Percentiles rank a stretch among this genome's conserved stretches.
These are phyloP conservation scores for Citrus hindsii DNA, from an alignment of 345 rosid genomes.

Conservation along the genomic window DNA sequence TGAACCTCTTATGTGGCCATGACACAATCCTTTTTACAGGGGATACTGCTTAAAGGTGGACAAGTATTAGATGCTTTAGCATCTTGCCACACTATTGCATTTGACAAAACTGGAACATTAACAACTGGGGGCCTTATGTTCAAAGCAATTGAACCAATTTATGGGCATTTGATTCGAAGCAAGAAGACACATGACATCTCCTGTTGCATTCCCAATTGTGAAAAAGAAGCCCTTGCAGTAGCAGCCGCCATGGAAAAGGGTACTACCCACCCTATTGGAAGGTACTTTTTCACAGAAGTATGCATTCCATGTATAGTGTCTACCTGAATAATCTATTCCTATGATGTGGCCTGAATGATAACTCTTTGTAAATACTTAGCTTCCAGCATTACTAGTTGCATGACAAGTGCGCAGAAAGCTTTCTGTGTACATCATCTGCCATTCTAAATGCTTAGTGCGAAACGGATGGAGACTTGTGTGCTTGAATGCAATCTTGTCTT, in stretches of 20 bases:
- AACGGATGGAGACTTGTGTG: not conserved
- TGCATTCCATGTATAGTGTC: not conserved
- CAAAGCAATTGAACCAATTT: slow-evolving; percentile 93
- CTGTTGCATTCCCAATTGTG: slow-evolving; percentile 89
- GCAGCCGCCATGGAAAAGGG: slow-evolving; percentile 99
- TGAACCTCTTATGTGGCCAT: slow-evolving; percentile 7
- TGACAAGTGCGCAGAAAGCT: not conserved
- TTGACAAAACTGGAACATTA: slow-evolving; percentile 99
- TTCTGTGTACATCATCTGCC: not conserved
- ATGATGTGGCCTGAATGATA: not conserved
- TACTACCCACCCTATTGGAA: slow-evolving; percentile 99
- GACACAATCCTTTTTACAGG: slow-evolving; percentile 38
- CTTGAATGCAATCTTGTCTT: not conserved
- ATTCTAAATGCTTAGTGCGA: not conserved
- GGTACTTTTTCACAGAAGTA: slow-evolving; percentile 41
- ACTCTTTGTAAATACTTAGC: not conserved
- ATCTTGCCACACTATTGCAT: slow-evolving; percentile 86
- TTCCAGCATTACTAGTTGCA: not conserved
- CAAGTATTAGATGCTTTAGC: slow-evolving; percentile 94
- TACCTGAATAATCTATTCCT: not conserved
- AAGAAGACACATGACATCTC: slow-evolving; percentile 25
- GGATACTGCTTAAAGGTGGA: slow-evolving; percentile 94
- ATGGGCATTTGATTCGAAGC: slow-evolving; percentile 56
- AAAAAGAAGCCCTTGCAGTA: slow-evolving; percentile 95
- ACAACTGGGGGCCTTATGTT: slow-evolving; percentile 94